Conservation (phyloP, 495 filamentous ascomycete genomes). For the Penicillium ochrochloron region DNA sequence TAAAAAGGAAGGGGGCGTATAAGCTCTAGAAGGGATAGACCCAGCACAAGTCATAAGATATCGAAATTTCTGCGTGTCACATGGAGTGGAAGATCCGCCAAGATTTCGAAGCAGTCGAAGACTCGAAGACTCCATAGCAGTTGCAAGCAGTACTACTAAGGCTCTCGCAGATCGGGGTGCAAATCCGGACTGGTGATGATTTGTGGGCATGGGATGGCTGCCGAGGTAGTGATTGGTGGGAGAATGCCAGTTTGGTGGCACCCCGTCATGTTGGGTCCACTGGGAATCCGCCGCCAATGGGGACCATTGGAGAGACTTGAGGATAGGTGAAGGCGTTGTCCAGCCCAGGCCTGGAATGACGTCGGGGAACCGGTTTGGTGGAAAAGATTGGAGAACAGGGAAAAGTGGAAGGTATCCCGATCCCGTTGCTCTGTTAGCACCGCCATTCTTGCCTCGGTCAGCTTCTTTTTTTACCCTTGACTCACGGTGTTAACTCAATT, state of each 20-base stretch:
- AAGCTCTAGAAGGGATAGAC: background rate
- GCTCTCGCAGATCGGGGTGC: conserved; percentile 13
- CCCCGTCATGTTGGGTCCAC: conserved; percentile 35
- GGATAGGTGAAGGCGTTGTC: background rate
- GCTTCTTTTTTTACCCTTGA: background rate
- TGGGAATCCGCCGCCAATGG: conserved; percentile 18
- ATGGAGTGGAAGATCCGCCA: conserved; percentile 22
- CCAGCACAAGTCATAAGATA: background rate
- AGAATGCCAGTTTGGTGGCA: conserved; percentile 27
- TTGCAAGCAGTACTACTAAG: too few species aligned
- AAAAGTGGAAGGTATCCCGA: conserved; percentile 29
- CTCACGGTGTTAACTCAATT: background rate
- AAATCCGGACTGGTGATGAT: conserved; percentile 8
- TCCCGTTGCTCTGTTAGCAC: conserved; percentile 1
- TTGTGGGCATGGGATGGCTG: conserved; percentile 15
- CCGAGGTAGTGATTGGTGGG: conserved; percentile 46
- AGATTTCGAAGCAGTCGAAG: background rate
- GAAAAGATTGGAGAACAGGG: background rate
- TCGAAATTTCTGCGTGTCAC: conserved; percentile 46
- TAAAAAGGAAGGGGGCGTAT: background rate
- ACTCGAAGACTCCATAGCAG: too few species aligned
- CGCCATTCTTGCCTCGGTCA: conserved; percentile 3
- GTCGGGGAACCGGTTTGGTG: conserved; percentile 14
- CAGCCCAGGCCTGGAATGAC: conserved; percentile 16
- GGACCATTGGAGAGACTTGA: too few species aligned